phyloP scores from a whole-genome alignment of 306 rosid genomes.

The Malus fusca region DNA sequence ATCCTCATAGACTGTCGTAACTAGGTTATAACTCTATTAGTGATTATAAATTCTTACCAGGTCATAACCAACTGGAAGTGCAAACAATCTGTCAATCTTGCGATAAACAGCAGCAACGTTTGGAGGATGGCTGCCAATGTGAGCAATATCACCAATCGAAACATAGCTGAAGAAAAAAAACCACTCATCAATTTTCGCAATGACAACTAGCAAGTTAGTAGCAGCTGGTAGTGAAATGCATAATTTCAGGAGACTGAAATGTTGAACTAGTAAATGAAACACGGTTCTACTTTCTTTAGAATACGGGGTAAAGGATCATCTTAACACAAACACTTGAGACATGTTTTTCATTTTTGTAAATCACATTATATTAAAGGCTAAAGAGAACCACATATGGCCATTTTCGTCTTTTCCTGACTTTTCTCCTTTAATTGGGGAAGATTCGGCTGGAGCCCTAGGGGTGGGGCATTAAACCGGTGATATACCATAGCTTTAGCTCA shows the following conservation, averaged over 20 bases:
- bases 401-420: neutral
- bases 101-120: constrained; percentile 89
- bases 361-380: neutral
- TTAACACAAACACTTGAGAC: neutral
- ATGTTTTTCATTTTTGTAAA: neutral
- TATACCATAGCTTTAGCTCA: neutral
- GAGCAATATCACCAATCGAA: constrained; percentile 83
- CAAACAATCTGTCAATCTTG: constrained; percentile 55
- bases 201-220: neutral
- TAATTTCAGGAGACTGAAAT: neutral
- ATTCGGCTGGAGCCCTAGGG: neutral
- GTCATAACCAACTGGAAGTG: constrained; percentile 80
- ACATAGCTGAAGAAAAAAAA: constrained; percentile 44
- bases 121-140: constrained; percentile 82
- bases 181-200: neutral
- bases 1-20: neutral
- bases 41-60: constrained; percentile 51
- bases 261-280: neutral
- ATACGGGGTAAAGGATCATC: too few relatives aligned
- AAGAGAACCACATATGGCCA: neutral
- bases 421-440: neutral
- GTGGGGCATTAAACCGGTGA: neutral
- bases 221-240: constrained; percentile 1
- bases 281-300: neutral
- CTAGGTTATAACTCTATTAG: neutral